phyloP scores from a whole-genome alignment of 805 yeast species.

The Ogataea zsoltii region DNA sequence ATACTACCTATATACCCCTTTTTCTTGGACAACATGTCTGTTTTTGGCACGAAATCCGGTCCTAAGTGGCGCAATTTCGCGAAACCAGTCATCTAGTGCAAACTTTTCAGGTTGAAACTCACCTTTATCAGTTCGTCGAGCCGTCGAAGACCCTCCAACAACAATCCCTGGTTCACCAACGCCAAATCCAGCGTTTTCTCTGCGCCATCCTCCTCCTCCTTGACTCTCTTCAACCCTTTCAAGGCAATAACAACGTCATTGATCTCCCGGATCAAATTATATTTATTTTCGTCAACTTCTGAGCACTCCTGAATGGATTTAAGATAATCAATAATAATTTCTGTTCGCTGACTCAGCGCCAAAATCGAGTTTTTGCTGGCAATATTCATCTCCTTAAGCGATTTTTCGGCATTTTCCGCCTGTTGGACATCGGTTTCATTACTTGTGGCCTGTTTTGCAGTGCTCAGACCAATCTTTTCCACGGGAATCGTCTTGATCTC shows the following conservation, averaged over 20 bases:
- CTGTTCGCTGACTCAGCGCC: conserved; percentile 7
- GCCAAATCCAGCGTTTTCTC: conserved; percentile 5
- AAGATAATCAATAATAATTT: conserved; percentile 15
- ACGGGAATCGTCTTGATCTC: conserved; percentile 17
- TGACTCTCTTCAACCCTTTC: conserved; percentile 7
- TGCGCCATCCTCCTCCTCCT: not conserved
- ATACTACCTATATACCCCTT: no score
- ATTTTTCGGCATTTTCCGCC: not conserved
- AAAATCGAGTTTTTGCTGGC: conserved; percentile 2
- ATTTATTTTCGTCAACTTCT: not conserved
- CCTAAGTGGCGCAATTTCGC: no score
- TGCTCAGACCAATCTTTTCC: conserved; percentile 18
- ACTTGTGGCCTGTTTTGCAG: conserved; percentile 8
- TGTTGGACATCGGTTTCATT: not conserved
- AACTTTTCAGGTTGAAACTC: not conserved
- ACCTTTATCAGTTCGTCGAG: conserved; percentile 11
- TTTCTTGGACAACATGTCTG: no score
- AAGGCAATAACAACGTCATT: conserved; percentile 12
- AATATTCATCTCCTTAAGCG: conserved; percentile 4
- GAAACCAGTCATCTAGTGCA: no score
- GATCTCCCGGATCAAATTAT: conserved; percentile 14
- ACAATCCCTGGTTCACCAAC: conserved; percentile 12
- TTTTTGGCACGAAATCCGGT: no score
- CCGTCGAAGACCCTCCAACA: conserved; percentile 12
- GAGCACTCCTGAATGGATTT: conserved; percentile 8